A percentile compares a stretch with the other conserved stretches of the same genome.
Conservation (phyloP, 805 yeast species). For the Pichia cephalocereana region DNA sequence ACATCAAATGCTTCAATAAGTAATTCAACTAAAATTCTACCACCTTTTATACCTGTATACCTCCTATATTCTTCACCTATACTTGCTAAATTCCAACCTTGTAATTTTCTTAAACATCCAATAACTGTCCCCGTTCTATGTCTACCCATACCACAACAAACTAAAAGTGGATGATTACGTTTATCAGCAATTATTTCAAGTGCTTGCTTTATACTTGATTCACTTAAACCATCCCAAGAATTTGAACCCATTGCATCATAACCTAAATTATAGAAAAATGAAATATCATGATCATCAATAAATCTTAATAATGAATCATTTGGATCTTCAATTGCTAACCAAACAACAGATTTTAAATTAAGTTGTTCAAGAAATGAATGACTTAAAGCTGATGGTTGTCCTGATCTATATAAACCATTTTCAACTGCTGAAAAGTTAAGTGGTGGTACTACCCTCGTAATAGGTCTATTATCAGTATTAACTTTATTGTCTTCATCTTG, state of each 20-base stretch:
- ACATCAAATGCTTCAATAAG: constrained; percentile 68
- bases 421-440: constrained; percentile 94
- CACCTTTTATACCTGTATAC: constrained; percentile 88
- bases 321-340: constrained; percentile 97
- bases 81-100: constrained; percentile 95
- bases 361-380: constrained; percentile 75
- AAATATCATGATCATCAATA: constrained; percentile 62
- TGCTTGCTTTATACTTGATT: constrained; percentile 70
- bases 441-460: constrained; percentile 66
- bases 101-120: constrained; percentile 85
- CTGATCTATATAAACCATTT: constrained; percentile 74
- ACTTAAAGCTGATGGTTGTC: constrained; percentile 92
- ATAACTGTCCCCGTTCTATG: constrained; percentile 96
- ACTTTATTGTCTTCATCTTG: background rate
- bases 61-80: constrained; percentile 91
- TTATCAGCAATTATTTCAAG: constrained; percentile 64
- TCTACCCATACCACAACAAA: constrained; percentile 98
- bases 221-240: constrained; percentile 95
- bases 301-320: constrained; percentile 78
- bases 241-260: constrained; percentile 42
- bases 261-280: constrained; percentile 74
- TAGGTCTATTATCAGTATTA: background rate
- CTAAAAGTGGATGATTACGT: constrained; percentile 73
- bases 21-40: constrained; percentile 84
- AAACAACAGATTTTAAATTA: constrained; percentile 68